Evolutionary conservation across 2,329 filamentous ascomycete genomes (phyloP), one percentile per base, ranked within the genome.

Genomic region (Paecilomyces sp.): DNA sequence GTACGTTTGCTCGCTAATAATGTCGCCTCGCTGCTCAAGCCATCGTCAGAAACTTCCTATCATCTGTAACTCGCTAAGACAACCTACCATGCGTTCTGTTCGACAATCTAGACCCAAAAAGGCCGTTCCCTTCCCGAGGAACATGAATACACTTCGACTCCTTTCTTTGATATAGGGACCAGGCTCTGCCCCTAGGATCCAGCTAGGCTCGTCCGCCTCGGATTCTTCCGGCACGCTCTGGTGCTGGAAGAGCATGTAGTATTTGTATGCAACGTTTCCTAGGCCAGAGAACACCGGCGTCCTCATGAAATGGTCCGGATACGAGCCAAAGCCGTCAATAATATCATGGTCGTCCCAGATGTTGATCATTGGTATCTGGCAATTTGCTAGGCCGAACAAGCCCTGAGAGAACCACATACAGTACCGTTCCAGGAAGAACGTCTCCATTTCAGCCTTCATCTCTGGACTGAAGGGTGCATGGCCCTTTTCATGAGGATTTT

Each of bases 221-320:
- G 88, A 91, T 77, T 99, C 94, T 54, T 88, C 85, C 0, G 85
- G 78, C 3, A 96, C 81, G 65, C 89, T 96, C 74, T 99, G 95
- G 67, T 99, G 94, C 74, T 99, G 94, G 78, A 99, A 99, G 8
- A 99, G 83, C 87, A 99, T 88, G 70, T 99, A 99, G 76, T 97
- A 99, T 74, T 99, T 99, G 83, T 94, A 97, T 0, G 93, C 93
- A 56, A 97, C 86, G 41, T 89, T 89, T 2, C 94, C 95, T 8
- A 99, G 76, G 0, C 95, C 94, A 1, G 88, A 88, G 72, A 99
- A 96, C 0, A 97, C 90, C 0, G 91, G 89, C 2, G 90, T 91
- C 64, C 84, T 85, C 91, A 97, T 97, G 69, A 96, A 94, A 65
- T 90, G 86, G 65, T 97, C 85, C 3, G 92, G 88, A 72, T 97